Evolutionary conservation across 306 rosid genomes (phyloP), one percentile per base, ranked within the genome.

Genomic region (cucumber (Cucumis sativus)): DNA sequence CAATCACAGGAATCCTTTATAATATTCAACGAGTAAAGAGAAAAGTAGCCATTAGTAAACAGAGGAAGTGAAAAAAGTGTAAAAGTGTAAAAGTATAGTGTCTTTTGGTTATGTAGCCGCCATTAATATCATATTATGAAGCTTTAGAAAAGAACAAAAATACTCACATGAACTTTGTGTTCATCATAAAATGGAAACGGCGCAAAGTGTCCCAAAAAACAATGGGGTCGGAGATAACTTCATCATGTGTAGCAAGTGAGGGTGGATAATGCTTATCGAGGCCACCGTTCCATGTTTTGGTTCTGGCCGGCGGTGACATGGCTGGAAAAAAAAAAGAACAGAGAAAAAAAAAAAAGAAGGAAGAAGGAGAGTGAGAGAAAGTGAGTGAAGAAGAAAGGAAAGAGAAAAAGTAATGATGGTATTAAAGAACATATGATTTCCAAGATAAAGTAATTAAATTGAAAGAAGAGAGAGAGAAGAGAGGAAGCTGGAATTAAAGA

Each of bases 1-100:
- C 99, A 81, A 92, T 92, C 83, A 96, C 99, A 84, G 97, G 99
- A 84, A 92, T 81, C 98, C 99, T 96, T 83, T 52, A 2, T 66
- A 14, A 81, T 67, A 74, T 28, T 28, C 28, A 65, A 72, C 41
- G 30, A n/a, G 76, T 49, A 63, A 10, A 39, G 11, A 12, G 10
- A 15, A 67, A 28, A 45, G 51, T 14, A 43, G 20, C 55, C 75
- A 69, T 23, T 11, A 20, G 73, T 2, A 40, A 41, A 67, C 73
- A 14, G 21, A 8, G 57, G 37, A 45, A 33, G 37, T 0, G 37
- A 33, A 70, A 70, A 45, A 45, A 45, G 51, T 45, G 74, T 8
- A 68, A 43, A 71, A 66, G 76, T 9, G 41, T 70, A 69, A 23
- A 69, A 37, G 57, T 14, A 20, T 21, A 15, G 76, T 47, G 60